Base-by-base conservation (phyloP, 441 rosid species). In the Adansonia grandidieri region DNA sequence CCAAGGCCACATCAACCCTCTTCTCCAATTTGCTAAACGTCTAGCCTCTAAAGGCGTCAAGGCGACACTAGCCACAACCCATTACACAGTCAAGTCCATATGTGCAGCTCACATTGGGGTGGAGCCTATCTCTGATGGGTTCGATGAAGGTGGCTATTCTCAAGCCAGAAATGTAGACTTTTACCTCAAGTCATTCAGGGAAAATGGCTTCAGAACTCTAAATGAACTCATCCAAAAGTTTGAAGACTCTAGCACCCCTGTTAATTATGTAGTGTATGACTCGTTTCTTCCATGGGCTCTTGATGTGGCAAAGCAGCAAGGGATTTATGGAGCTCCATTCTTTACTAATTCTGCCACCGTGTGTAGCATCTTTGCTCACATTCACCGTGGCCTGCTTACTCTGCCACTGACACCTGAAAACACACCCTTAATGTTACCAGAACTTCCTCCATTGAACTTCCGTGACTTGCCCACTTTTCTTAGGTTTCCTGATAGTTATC, bases 1-100 rank as follows among this genome's bases (percentile, higher is more conserved):
- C 83, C 96, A 92, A 80, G 98, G 98, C 77, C 98, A 92, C 88
- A 87, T 93, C 4, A 93, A 91, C 88, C 97, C 97, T 3, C 86
- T 89, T 82, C 89, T 93, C 80, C 97, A 92, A 53, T 91, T 93
- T 77, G 93, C 94, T 0, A 92, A 91, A 80, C 92, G 90, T 22
- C 71, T 93, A 5, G 91, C 91, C 69, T 89, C 91, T 24, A 88
- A 89, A 80, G 93, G 90, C 13, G 83, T 91, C 58, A 88, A 83
- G 75, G 91, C 89, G 62, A 91, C 97, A 0, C 24, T 94, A 13
- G 97, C 94, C 84, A 85, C 92, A 17, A 90, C 95, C 53, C 85
- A 71, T 65, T 89, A 87, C 89, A 87, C 91, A 2, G 77, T 77
- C 73, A 72, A 78, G n/a, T 88, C 90, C 81, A 79, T 93, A 63